These are phyloP conservation scores for Pichia sp. DNA, from an alignment of 1,139 yeast genomes.

Conservation along the genomic window DNA sequence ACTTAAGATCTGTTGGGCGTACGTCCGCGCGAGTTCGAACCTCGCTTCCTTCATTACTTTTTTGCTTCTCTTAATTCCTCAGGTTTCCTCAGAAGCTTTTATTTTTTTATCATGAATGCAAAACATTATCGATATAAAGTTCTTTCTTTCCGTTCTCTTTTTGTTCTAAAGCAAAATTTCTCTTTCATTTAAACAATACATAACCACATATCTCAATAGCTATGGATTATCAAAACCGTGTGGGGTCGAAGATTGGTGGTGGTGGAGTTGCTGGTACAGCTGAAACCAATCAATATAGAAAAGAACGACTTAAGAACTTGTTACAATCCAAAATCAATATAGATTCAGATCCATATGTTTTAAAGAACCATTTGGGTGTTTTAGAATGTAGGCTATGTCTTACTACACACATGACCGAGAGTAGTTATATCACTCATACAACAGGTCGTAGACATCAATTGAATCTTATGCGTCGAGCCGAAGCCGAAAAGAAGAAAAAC, in stretches of 20 bases:
- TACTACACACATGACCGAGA: conserved; percentile 71
- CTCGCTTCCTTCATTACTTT: conserved; percentile 73
- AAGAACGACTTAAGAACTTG: conserved; percentile 62
- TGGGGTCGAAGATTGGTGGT: conserved; percentile 55
- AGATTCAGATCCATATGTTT: conserved; percentile 76
- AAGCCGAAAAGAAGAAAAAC: conserved; percentile 40
- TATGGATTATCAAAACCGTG: conserved; percentile 57
- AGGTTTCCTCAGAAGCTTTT: too few relatives aligned
- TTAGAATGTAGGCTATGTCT: conserved; percentile 75
- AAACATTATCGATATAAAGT: too few relatives aligned
- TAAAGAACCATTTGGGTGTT: conserved; percentile 69
- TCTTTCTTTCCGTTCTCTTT: background rate
- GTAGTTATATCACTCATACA: conserved; percentile 77
- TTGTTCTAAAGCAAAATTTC: background rate
- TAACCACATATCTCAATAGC: background rate
- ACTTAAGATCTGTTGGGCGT: conserved; percentile 38
- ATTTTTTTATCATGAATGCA: too few relatives aligned
- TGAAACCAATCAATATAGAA: conserved; percentile 64
- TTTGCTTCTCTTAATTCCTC: conserved; percentile 21
- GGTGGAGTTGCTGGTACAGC: conserved; percentile 78
- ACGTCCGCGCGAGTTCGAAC: conserved; percentile 85
- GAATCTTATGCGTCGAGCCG: conserved; percentile 59
- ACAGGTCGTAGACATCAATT: conserved; percentile 77
- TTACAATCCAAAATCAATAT: conserved; percentile 62
- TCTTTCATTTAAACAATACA: background rate